phyloP scores from a whole-genome alignment of 2,329 filamentous ascomycete species.

The Waltergamsia citrina region DNA sequence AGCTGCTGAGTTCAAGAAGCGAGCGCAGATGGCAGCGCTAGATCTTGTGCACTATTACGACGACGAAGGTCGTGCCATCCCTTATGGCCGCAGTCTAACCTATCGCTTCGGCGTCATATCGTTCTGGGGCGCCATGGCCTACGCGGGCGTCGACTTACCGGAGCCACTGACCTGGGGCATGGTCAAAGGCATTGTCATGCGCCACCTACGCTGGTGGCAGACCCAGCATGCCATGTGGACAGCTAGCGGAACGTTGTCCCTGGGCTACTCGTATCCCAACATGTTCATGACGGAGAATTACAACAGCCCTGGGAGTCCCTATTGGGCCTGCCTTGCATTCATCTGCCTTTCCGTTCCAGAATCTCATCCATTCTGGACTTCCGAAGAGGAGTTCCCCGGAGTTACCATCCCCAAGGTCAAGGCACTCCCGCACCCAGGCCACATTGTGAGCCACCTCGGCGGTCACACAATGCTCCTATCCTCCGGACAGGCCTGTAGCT shows the following conservation, averaged over 20 bases:
- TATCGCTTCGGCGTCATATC: conserved; percentile 83
- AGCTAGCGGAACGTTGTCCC: conserved; percentile 61
- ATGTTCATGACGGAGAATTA: conserved; percentile 78
- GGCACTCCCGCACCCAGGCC: conserved; percentile 56
- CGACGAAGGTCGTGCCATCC: conserved; percentile 59
- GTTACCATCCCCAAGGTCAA: conserved; percentile 48
- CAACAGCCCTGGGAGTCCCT: conserved; percentile 65
- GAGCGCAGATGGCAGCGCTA: conserved; percentile 56
- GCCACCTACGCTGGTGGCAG: conserved; percentile 74
- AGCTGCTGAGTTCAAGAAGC: conserved; percentile 58
- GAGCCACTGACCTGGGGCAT: conserved; percentile 68
- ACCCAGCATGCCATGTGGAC: conserved; percentile 67
- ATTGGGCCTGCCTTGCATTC: conserved; percentile 74
- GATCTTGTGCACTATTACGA: conserved; percentile 73
- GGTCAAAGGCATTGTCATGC: conserved; percentile 65
- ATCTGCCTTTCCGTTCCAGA: conserved; percentile 62
- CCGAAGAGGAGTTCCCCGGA: conserved; percentile 51
- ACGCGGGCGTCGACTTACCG: conserved; percentile 65
- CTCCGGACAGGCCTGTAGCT: conserved; percentile 73
- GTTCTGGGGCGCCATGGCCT: conserved; percentile 72
- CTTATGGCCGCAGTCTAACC: conserved; percentile 68
- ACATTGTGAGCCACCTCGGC: conserved; percentile 63
- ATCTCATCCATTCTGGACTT: conserved; percentile 66
- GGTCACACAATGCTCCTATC: conserved; percentile 68
- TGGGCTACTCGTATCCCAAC: conserved; percentile 72